phyloP scores from a whole-genome alignment of 1,284 basidiomycete genomes.

The Tilletia walkeri region DNA sequence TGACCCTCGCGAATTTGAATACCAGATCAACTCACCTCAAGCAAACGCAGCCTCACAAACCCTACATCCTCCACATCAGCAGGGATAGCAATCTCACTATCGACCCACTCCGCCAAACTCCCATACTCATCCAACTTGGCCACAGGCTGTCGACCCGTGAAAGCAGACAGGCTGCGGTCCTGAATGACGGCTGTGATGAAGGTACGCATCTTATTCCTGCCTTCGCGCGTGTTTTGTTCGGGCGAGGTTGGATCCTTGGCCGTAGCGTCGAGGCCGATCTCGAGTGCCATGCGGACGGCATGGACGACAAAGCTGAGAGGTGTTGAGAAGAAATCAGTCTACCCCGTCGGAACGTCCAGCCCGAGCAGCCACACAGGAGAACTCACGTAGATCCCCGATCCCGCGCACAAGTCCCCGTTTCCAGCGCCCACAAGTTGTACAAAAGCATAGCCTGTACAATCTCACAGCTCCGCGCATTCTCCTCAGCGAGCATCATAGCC shows the following conservation, averaged over 20 bases:
- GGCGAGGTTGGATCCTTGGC: not conserved
- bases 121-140: not conserved
- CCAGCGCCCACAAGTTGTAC: not conserved
- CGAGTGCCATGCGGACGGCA: not conserved
- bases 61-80: not conserved
- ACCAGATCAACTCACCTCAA: not conserved
- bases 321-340: not conserved
- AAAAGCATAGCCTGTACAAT: not conserved
- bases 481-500: not conserved
- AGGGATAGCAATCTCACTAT: not conserved
- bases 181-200: not conserved
- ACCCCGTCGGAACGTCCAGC: not conserved
- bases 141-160: not conserved
- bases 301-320: not conserved
- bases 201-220: not conserved
- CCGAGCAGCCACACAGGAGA: not conserved
- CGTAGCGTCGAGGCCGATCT: not conserved
- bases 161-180: not conserved
- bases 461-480: not conserved
- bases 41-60: not conserved
- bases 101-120: not conserved
- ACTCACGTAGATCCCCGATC: constrained; percentile 1
- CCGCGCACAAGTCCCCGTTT: not conserved
- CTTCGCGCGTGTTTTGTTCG: not conserved
- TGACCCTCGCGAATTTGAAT: not conserved